Percentiles rank a stretch among this genome's conserved stretches.
phyloP scores from a whole-genome alignment of 768 basidiomycete species.

The Dioszegia aurantiaca region DNA sequence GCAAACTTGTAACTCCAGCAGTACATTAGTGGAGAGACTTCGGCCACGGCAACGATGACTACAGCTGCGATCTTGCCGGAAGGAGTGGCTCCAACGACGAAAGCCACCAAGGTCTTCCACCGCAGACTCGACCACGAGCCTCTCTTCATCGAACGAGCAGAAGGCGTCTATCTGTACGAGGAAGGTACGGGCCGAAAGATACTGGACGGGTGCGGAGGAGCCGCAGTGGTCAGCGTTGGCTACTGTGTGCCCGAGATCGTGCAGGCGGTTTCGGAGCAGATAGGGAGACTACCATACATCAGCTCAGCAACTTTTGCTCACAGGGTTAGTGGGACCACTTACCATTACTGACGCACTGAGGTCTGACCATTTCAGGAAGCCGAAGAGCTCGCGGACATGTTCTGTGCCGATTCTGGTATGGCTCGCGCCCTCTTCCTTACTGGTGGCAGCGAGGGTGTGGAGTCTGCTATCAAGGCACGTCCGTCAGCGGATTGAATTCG shows the following conservation, averaged over 20 bases:
- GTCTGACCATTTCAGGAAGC: slow-evolving; percentile 55
- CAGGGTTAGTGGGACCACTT: background rate
- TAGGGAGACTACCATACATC: slow-evolving; percentile 14
- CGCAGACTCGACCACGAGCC: slow-evolving; percentile 21
- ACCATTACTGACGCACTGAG: background rate
- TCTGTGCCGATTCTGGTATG: slow-evolving; percentile 60
- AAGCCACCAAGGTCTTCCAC: slow-evolving; percentile 14
- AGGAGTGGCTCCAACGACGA: background rate
- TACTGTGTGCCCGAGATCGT: slow-evolving; percentile 69
- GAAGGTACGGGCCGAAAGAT: slow-evolving; percentile 63
- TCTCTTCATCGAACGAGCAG: slow-evolving; percentile 24
- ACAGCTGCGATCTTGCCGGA: background rate
- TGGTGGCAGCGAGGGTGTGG: slow-evolving; percentile 83
- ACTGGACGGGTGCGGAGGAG: slow-evolving; percentile 80
- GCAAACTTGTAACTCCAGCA: too few relatives aligned
- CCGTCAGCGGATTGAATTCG: too few relatives aligned
- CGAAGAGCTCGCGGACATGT: slow-evolving; percentile 67
- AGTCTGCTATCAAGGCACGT: slow-evolving; percentile 66
- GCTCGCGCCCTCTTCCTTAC: slow-evolving; percentile 68
- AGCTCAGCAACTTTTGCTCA: slow-evolving; percentile 15
- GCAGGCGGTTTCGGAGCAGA: slow-evolving; percentile 18
- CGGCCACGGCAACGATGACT: background rate
- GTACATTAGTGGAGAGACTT: too few relatives aligned
- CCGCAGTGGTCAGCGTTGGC: slow-evolving; percentile 77
- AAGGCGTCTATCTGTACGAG: slow-evolving; percentile 70